A percentile compares a stretch with the other conserved stretches of the same genome.
Conservation (phyloP, 2,329 filamentous ascomycete genomes). For the Hypoxylon sp. region DNA sequence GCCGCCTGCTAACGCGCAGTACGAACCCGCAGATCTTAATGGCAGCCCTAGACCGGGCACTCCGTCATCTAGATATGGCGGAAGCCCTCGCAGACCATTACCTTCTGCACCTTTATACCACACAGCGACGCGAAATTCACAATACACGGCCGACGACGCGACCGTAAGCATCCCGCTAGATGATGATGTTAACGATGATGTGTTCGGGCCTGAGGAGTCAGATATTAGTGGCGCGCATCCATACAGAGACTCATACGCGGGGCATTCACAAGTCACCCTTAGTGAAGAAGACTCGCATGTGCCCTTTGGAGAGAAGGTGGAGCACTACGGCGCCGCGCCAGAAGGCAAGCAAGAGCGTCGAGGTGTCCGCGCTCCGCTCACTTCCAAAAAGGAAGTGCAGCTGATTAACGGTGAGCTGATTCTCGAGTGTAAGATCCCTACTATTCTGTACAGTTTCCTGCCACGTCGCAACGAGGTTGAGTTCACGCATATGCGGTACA, state of each 20-base stretch:
- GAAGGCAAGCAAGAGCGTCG: constrained; percentile 88
- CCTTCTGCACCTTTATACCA: constrained; percentile 91
- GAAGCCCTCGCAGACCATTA: constrained; percentile 87
- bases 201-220: constrained; percentile 76
- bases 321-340: constrained; percentile 90
- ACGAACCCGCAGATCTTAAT: constrained; percentile 90
- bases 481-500: constrained; percentile 97
- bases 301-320: constrained; percentile 70
- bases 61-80: constrained; percentile 88
- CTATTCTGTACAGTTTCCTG: constrained; percentile 96
- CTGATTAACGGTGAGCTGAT: constrained; percentile 98
- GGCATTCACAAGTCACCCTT: constrained; percentile 68
- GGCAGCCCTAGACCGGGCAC: constrained; percentile 92
- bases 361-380: constrained; percentile 88
- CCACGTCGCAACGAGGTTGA: constrained; percentile 93
- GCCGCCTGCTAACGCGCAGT: constrained; percentile 78
- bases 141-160: constrained; percentile 74
- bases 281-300: constrained; percentile 62
- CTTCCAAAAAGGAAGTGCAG: constrained; percentile 93
- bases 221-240: constrained; percentile 69
- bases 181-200: constrained; percentile 72
- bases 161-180: constrained; percentile 80
- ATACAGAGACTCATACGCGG: constrained; percentile 71
- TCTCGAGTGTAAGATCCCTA: constrained; percentile 98
- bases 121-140: constrained; percentile 64